Conservation (phyloP, 2,329 filamentous ascomycete genomes). For the Stagonosporopsis vannaccii region DNA sequence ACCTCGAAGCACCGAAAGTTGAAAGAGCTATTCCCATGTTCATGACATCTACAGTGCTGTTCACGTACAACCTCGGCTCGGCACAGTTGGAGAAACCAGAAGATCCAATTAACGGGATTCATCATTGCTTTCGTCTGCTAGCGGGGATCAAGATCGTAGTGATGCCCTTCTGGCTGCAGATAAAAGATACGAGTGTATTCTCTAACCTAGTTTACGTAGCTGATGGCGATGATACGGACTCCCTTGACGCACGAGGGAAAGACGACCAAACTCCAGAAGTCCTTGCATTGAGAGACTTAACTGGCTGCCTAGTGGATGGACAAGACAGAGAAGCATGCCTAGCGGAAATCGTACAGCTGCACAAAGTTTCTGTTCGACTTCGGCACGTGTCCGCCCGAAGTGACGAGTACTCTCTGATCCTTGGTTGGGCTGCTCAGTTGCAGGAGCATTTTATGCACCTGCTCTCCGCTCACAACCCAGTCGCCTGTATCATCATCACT, state of each 20-base stretch:
- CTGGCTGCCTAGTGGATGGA: conserved; percentile 28
- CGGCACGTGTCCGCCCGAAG: conserved; percentile 26
- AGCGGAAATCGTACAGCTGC: conserved; percentile 34
- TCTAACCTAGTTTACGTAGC: conserved; percentile 23
- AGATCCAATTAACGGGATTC: conserved; percentile 36
- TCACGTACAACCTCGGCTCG: conserved; percentile 40
- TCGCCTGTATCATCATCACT: conserved; percentile 37
- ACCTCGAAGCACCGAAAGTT: conserved; percentile 29
- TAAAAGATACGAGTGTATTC: conserved; percentile 30
- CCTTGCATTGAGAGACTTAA: conserved; percentile 32
- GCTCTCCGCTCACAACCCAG: conserved; percentile 35
- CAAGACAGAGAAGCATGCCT: conserved; percentile 32
- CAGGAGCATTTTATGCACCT: conserved; percentile 36
- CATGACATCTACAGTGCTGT: conserved; percentile 35
- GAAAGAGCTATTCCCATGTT: conserved; percentile 41
- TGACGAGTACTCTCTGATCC: conserved; percentile 35
- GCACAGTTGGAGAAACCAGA: conserved; percentile 38
- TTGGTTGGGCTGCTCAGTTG: conserved; percentile 35
- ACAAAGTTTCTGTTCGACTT: conserved; percentile 29
- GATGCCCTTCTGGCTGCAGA: conserved; percentile 29
- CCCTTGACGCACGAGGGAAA: conserved; percentile 21
- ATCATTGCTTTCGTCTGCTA: conserved; percentile 40
- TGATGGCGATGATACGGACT: conserved; percentile 16
- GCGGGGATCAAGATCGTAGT: conserved; percentile 39
- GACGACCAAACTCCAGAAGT: conserved; percentile 31